Base-by-base conservation (phyloP, 345 rosid genomes). In the Arabis alpina region DNA sequence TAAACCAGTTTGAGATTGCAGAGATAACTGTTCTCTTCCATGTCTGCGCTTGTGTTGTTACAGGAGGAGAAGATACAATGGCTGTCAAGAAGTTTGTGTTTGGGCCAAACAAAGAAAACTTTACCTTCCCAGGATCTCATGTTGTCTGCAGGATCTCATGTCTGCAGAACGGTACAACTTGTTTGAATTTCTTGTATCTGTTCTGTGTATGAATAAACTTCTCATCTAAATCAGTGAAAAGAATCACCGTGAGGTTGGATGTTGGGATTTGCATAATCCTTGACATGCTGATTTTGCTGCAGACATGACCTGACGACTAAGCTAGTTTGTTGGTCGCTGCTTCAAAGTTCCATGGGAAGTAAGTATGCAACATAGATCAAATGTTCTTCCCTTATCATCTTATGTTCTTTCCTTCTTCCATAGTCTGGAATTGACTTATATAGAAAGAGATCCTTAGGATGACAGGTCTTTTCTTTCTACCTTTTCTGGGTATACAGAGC, bases 21-120 rank as follows among this genome's bases (percentile, higher is more conserved):
- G 9, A 41, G 60, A 40, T 41, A 32, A 42, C 60, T 32, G 36
- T 32, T 14, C 70, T n/a, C 58, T 52, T 66, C 59, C 40, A 41
- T 66, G 71, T 41, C 32, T 50, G 59, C 19, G 25, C 24, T 14
- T 12, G 51, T 41, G 30, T 40, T 65, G 58, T 34, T 60, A 37
- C 58, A 53, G 15, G 16, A 61, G 52, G 52, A 23, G 49, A 6
- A 32, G 36, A 32, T 32, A 32, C 36, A 32, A 32, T 40, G n/a
- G 3, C 50, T 65, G 39, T 52, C 27, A 30, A 16, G 48, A 37
- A 54, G 19, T 5, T 16, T 5, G 63, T 16, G 6, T 39, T 23
- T 32, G 23, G 23, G 23, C 23, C 23, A 19, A 19, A 19, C 23
- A 19, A 19, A 19, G 23, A 1, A 19, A 19, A 19, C 23, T 19